phyloP scores from a whole-genome alignment of 1,139 yeast genomes.

The Geotrichum histeridarum region DNA sequence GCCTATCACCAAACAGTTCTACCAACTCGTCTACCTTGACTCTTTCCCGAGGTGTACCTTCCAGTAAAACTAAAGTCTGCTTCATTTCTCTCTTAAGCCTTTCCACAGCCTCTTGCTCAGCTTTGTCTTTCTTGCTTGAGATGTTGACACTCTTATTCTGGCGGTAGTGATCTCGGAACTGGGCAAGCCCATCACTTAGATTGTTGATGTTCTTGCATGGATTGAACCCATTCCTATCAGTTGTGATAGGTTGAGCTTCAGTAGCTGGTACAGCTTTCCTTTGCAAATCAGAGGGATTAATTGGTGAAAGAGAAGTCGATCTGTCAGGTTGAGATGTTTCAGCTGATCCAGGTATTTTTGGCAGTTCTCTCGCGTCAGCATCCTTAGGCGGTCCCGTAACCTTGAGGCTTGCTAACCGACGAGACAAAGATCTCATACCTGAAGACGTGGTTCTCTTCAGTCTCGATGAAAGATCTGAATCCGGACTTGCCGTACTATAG shows the following conservation, averaged over 20 bases:
- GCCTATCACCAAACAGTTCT: slow-evolving; percentile 8
- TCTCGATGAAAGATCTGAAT: neutral
- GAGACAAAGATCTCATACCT: slow-evolving; percentile 1
- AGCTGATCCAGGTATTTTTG: slow-evolving; percentile 1
- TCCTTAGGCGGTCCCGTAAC: neutral
- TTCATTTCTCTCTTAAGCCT: slow-evolving; percentile 24
- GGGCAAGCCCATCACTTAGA: slow-evolving; percentile 20
- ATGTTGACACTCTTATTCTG: neutral
- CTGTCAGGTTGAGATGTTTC: neutral
- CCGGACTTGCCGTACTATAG: neutral
- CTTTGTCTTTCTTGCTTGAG: neutral
- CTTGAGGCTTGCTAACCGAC: neutral
- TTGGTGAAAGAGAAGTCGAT: slow-evolving; percentile 2
- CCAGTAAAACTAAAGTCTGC: slow-evolving; percentile 24
- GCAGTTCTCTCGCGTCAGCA: neutral
- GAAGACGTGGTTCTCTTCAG: slow-evolving; percentile 3
- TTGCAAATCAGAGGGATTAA: slow-evolving; percentile 1
- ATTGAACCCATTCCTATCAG: no score
- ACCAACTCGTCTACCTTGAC: slow-evolving; percentile 18
- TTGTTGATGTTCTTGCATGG: slow-evolving; percentile 15
- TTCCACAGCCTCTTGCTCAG: slow-evolving; percentile 21
- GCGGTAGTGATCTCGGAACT: slow-evolving; percentile 23
- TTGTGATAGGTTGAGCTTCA: neutral
- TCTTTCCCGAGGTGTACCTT: slow-evolving; percentile 17
- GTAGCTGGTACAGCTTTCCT: neutral